These are phyloP conservation scores for Acer campestre DNA, from an alignment of 345 rosid genomes.

Conservation along the genomic window DNA sequence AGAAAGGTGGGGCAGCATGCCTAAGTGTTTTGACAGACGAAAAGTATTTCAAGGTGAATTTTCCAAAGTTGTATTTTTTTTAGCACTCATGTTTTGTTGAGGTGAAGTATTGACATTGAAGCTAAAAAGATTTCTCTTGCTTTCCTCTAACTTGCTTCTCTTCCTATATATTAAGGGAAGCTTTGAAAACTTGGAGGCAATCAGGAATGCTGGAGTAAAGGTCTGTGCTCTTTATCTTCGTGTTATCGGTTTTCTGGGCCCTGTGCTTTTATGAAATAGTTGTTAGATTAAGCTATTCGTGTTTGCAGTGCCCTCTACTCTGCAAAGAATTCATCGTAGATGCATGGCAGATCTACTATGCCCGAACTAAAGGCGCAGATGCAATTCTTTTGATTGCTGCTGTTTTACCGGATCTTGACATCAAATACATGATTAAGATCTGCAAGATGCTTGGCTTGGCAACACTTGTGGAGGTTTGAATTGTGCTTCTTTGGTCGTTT, in stretches of 20 bases:
- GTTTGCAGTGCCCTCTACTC: slow-evolving; percentile 86
- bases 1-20: slow-evolving; percentile 96
- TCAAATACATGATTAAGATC: slow-evolving; percentile 84
- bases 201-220: slow-evolving; percentile 80
- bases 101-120: not conserved
- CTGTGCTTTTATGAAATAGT: slow-evolving; percentile 1
- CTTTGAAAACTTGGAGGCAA: slow-evolving; percentile 82
- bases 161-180: slow-evolving; percentile 63
- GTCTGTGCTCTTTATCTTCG: slow-evolving; percentile 35
- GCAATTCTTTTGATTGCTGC: slow-evolving; percentile 90
- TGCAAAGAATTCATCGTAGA: slow-evolving; percentile 94
- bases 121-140: slow-evolving; percentile 9
- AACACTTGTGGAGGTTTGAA: slow-evolving; percentile 73
- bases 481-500: not conserved
- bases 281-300: slow-evolving; percentile 12
- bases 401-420: slow-evolving; percentile 90
- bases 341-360: slow-evolving; percentile 94
- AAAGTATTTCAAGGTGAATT: slow-evolving; percentile 71
- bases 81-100: not conserved
- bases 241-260: slow-evolving; percentile 8
- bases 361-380: slow-evolving; percentile 87
- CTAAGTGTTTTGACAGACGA: slow-evolving; percentile 91
- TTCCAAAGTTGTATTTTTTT: not conserved
- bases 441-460: slow-evolving; percentile 91
- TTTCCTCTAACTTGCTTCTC: slow-evolving; percentile 20